Percentiles rank a stretch among this genome's conserved stretches.
Evolutionary conservation across 495 filamentous ascomycete genomes (phyloP).

Genomic region (Parmelia sp.): DNA sequence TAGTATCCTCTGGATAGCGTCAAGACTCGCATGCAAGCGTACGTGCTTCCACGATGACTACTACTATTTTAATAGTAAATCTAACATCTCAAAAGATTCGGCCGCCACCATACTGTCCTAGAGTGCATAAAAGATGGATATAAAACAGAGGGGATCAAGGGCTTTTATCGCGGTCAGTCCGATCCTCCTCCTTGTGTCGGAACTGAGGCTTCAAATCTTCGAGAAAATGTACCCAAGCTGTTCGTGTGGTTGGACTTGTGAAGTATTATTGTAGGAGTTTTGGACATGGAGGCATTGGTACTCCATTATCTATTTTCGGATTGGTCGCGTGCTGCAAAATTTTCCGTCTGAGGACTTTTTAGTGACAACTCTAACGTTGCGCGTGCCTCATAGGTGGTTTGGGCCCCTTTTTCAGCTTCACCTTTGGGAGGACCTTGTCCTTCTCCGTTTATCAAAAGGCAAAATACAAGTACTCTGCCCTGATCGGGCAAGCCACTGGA

Average conservation of each 20-base stretch:
- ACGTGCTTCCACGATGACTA: constrained; percentile 24
- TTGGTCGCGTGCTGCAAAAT: constrained; percentile 8
- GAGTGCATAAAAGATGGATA: constrained; percentile 71
- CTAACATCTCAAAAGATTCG: constrained; percentile 39
- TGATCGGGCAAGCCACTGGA: constrained; percentile 43
- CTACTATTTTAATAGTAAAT: background rate
- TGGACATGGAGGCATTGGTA: background rate
- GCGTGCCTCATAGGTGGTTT: constrained; percentile 46
- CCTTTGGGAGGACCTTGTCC: constrained; percentile 73
- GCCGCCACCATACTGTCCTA: constrained; percentile 60
- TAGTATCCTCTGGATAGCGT: constrained; percentile 78
- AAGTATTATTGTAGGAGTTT: background rate
- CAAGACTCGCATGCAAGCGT: constrained; percentile 78
- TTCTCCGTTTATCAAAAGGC: constrained; percentile 81
- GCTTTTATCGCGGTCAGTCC: constrained; percentile 68
- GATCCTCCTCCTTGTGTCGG: background rate
- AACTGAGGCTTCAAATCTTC: background rate
- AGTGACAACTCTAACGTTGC: background rate
- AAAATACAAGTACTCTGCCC: constrained; percentile 60
- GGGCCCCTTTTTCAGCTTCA: constrained; percentile 69
- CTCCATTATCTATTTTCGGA: background rate
- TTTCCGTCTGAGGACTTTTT: background rate
- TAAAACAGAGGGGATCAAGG: constrained; percentile 60
- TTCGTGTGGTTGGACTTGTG: background rate
- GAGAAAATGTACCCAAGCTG: background rate